Base-by-base conservation (phyloP, 2,329 filamentous ascomycete genomes). In the Talaromyces marneffei region DNA sequence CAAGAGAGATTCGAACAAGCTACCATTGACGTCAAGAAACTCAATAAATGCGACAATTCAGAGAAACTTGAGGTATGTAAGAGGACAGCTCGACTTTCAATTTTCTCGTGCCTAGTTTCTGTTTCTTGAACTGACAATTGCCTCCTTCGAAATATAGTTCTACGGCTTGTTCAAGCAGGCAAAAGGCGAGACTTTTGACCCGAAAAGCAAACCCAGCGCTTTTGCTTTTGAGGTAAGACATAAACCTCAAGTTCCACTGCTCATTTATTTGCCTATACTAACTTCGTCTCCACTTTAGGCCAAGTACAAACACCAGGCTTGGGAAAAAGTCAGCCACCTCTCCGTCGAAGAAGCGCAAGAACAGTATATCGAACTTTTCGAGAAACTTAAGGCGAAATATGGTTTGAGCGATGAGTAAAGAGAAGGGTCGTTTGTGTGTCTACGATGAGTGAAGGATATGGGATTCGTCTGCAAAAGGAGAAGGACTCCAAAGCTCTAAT, bases 291-390 rank as follows among this genome's bases (percentile, higher is more conserved):
- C 20, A 2, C 29, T 65, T 64, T 57, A 91, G 89, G 86, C 81
- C 78, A 95, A 94, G 80, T 85, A 85, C 70, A 96, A 95, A 83
- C 85, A 87, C 79, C 83, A 81, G 69, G 85, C 88, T 59, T 96
- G 91, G 91, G 79, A 91, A 77, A 83, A 86, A 72, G 70, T 86
- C 64, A 33, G 27, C 10, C 44, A 44, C 2, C 73, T 86, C 67
- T 84, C 82, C 64, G 71, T 83, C 64, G 82, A 87, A 65, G 76
- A 86, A 66, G 92, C 92, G 20, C 88, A 95, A 83, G 81, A 85
- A 74, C 79, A 83, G 72, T 97, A 96, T 78, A 83, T 95, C 69
- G 80, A 82, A 67, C 79, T 88, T 64, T 85, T 94, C 66, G 86
- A 91, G 76, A 75, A 80, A 70, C 77, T 95, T 71, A 91, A 94